These are phyloP conservation scores for Malassezia brasiliensis DNA, from an alignment of 1,284 basidiomycete genomes.

Conservation along the genomic window DNA sequence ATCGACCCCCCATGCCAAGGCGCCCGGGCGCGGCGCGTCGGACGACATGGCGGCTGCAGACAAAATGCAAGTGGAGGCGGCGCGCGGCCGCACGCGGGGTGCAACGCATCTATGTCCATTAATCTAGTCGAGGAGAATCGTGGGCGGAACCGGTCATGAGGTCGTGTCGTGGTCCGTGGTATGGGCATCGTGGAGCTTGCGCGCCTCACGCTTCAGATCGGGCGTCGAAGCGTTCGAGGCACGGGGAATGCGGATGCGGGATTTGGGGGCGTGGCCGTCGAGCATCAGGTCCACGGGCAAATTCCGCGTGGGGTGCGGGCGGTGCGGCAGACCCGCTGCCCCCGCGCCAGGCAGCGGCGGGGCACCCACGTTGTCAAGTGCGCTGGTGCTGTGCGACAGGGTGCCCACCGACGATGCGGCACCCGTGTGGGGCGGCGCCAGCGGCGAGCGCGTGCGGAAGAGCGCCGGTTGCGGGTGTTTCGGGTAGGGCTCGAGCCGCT, in stretches of 20 bases:
- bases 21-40: too few species aligned
- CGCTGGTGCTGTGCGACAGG: slow-evolving; percentile 1
- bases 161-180: not conserved
- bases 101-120: not conserved
- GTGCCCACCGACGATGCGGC: not conserved
- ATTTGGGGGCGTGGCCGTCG: not conserved
- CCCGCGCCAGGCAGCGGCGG: not conserved
- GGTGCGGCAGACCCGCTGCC: not conserved
- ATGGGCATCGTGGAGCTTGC: not conserved
- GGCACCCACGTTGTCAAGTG: not conserved
- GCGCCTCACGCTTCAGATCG: not conserved
- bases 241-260: not conserved
- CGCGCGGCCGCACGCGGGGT: too few species aligned
- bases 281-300: not conserved
- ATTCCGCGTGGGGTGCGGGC: not conserved
- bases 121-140: not conserved
- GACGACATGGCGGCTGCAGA: too few species aligned
- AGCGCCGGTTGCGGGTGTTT: not conserved
- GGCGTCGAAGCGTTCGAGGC: not conserved
- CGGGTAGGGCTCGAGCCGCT: not conserved
- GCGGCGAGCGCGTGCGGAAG: slow-evolving; percentile 9
- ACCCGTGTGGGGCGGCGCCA: not conserved
- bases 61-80: too few species aligned
- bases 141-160: slow-evolving; percentile 1
- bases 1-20: too few species aligned